Conservation (phyloP, 352 stramenopile species). For the Phytopythium sindhum region DNA sequence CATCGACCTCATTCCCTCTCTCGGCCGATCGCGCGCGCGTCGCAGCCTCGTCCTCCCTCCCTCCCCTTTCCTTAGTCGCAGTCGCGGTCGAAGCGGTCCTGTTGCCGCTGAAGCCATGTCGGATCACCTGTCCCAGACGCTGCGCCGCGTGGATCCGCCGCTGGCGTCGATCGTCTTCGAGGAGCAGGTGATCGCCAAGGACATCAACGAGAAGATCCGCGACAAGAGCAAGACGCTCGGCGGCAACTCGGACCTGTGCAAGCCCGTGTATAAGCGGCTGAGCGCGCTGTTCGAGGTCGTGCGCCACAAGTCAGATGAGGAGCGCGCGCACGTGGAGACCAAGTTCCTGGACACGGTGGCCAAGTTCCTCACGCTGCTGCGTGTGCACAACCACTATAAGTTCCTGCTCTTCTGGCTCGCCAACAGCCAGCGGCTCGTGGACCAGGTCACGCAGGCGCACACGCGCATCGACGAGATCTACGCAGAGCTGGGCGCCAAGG, state of each 20-base stretch:
- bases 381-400: conserved; percentile 7
- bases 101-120: neutral
- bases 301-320: neutral
- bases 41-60: no score
- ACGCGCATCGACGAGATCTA: conserved; percentile 12
- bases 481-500: neutral
- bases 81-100: neutral
- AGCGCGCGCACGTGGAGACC: neutral
- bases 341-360: conserved; percentile 13
- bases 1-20: no score
- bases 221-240: neutral
- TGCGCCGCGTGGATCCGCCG: no score
- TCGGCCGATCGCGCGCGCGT: no score
- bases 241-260: conserved; percentile 1
- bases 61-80: neutral
- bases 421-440: conserved; percentile 9
- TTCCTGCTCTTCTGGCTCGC: conserved; percentile 22
- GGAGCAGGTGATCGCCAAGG: neutral
- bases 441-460: conserved; percentile 12
- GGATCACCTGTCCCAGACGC: neutral
- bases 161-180: neutral
- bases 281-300: neutral
- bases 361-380: conserved; percentile 13
- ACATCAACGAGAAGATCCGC: neutral
- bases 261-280: neutral